Base-by-base conservation (phyloP, 768 basidiomycete genomes). In the Rhizopogon vesiculosus region DNA sequence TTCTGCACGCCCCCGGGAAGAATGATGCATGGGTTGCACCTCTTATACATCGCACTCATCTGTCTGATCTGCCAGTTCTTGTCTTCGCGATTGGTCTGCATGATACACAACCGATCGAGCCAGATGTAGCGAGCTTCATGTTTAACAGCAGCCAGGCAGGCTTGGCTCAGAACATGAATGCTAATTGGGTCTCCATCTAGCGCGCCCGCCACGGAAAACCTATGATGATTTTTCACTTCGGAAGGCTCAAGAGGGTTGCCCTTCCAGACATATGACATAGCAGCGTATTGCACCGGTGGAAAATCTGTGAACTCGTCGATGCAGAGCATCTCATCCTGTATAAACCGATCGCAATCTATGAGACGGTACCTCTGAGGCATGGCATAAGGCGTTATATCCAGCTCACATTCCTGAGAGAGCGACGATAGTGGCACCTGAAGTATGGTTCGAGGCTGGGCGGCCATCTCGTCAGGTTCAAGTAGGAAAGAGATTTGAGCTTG, bases 1-100 rank as follows among this genome's bases (percentile, higher is more conserved):
- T 60, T 54, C 31, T 55, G 38, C 13, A 64, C 50, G 13, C 60
- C 62, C 25, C 52, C 60, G 0, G 62, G 60, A 50, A 63, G 54
- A 45, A 63, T 48, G 53, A 63, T 25, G 43, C 56, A 61, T 19
- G 54, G 31, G 42, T 40, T 48, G 51, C 60, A 53, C 18, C 46
- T 39, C 22, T 45, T 25, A 52, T 59, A 61, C 51, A 63, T 38
- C 25, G 25, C 13, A 52, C 53, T 45, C 62, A 63, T 63, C 53
- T 59, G 51, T 40, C 48, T 33, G 53, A 63, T 61, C 51, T 63
- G 62, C 61, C 57, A 62, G 38, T 29, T 42, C 55, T 62, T 62
- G 56, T 62, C 61, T 7, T 58, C 51, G 22, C 43, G 28, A 51
- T 28, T 56, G 5, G 54, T 58, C 42, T 62, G 59, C 45, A 61